phyloP scores from a whole-genome alignment of 2,329 filamentous ascomycete genomes.

The Trichophaea hybrida region DNA sequence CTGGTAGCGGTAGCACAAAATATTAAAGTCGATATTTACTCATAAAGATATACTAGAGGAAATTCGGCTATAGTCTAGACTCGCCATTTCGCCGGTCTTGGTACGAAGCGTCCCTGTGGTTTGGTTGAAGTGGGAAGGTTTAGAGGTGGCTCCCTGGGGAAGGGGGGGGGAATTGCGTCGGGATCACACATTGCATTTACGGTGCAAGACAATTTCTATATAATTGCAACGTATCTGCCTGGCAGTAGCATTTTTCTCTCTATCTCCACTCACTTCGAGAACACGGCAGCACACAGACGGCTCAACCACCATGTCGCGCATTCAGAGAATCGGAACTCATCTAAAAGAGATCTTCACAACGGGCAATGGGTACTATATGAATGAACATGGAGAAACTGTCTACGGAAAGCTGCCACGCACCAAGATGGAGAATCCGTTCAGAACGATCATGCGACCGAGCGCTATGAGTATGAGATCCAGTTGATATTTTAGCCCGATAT shows the following conservation, averaged over 20 bases:
- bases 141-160: too few species aligned
- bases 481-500: background rate
- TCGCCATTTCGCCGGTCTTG: too few species aligned
- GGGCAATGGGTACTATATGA: conserved; percentile 20
- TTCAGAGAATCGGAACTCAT: conserved; percentile 9
- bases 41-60: too few species aligned
- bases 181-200: too few species aligned
- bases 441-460: conserved; percentile 16
- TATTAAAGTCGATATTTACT: too few species aligned
- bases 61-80: too few species aligned
- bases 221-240: background rate
- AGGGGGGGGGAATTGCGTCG: too few species aligned
- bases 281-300: background rate
- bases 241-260: background rate
- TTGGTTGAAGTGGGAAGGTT: too few species aligned
- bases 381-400: conserved; percentile 19
- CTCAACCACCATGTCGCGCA: background rate
- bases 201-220: background rate
- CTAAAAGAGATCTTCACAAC: conserved; percentile 22
- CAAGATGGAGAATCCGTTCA: conserved; percentile 22
- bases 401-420: conserved; percentile 22
- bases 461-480: conserved; percentile 11
- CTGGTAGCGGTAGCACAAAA: too few species aligned
- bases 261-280: background rate
- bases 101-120: too few species aligned